Evolutionary conservation across 2,329 filamentous ascomycete genomes (phyloP).

Genomic region (Pseudogymnoascus sp.): DNA sequence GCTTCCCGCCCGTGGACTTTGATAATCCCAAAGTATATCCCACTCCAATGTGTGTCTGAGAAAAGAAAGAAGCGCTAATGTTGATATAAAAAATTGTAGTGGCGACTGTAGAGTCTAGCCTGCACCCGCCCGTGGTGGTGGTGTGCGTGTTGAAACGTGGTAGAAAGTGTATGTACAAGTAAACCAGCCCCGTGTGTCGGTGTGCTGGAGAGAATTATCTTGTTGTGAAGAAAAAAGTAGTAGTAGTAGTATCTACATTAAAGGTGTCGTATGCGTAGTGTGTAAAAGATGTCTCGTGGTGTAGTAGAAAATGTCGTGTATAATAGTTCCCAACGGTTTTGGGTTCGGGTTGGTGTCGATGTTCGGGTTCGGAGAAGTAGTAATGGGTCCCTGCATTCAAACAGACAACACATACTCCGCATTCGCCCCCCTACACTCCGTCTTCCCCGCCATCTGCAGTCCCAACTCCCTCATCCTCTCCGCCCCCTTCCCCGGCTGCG

Average conservation of each 20-base stretch:
- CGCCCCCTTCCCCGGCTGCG: constrained; percentile 76
- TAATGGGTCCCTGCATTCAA: constrained; percentile 27
- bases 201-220: background rate
- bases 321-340: too few relatives aligned
- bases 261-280: background rate
- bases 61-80: background rate
- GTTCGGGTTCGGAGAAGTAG: background rate
- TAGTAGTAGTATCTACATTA: background rate
- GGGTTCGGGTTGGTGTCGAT: background rate
- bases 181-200: background rate
- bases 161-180: background rate
- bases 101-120: background rate
- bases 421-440: constrained; percentile 52
- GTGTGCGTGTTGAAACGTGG: background rate
- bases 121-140: background rate
- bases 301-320: background rate
- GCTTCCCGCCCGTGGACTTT: background rate
- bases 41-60: background rate
- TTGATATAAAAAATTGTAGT: background rate
- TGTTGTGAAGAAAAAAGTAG: background rate
- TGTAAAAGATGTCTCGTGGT: background rate
- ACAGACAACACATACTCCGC: constrained; percentile 66
- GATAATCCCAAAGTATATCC: background rate
- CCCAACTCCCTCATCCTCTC: constrained; percentile 92
- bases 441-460: constrained; percentile 76